Evolutionary conservation across 345 rosid species (phyloP), one percentile per base, ranked within the genome.

Genomic region (Eucalyptus sp.): DNA sequence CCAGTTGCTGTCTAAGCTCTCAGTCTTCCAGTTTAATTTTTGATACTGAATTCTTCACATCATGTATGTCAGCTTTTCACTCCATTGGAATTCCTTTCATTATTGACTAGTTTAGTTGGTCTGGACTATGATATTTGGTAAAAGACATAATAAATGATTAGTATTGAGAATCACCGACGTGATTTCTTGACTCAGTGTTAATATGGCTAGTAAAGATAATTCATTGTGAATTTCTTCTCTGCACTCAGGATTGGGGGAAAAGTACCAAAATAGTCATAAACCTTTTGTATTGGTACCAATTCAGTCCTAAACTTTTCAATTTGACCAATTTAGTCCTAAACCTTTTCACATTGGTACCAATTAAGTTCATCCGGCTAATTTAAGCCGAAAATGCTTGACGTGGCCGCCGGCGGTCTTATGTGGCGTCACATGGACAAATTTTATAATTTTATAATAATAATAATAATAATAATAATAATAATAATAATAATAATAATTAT

Each of bases 1-100:
- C 96, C 98, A 90, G 97, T 96, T 31, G 91, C 97, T 90, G 98
- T 93, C 88, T 97, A 90, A 62, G 52, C 50, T 37, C 87, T 90
- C 51, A 58, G 50, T 58, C n/a, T 37, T 56, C 50, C 25, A 27
- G 52, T 62, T 76, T 56, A 11, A 58, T 37, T 41, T 43, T 41
- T 43, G 46, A 50, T 87, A 51, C 90, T 37, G 83, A 84, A 46
- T 62, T n/a, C 87, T 60, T 48, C 86, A 11, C 80, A 27, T 88
- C 84, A 48, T 58, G 90, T 85, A 89, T 58, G 85, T 88, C 51
- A 37, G 31, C 49, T 84, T 43, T 24, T 25, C 86, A 43, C 51
- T 43, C 31, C 8, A 49, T 24, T 13, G 24, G n/a, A 80, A 16
- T 41, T 46, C 86, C 50, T 80, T 80, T 46, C 31, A 3, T 13